phyloP scores from a whole-genome alignment of 169 alveolate genomes.

The Cryptosporidium baileyi region DNA sequence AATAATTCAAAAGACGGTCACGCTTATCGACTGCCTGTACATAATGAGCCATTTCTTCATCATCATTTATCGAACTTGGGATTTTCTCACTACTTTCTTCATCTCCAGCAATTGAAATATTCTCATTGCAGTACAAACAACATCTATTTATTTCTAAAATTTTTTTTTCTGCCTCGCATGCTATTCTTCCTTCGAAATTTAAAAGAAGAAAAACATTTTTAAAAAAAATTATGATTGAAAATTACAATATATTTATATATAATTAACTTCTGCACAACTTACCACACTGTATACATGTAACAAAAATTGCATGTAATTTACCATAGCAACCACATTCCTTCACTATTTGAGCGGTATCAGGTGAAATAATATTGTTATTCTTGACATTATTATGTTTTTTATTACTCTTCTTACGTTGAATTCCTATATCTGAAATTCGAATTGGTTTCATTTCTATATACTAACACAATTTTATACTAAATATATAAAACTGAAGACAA shows the following conservation, averaged over 20 bases:
- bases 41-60: constrained; percentile 51
- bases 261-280: neutral
- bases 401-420: neutral
- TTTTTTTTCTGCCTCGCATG: constrained; percentile 30
- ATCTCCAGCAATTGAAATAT: neutral
- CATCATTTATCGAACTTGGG: neutral
- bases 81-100: neutral
- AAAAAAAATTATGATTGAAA: too few relatives aligned
- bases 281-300: constrained; percentile 56
- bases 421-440: constrained; percentile 20
- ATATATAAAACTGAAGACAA: too few relatives aligned
- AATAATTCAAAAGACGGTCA: constrained; percentile 27
- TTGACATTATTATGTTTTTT: neutral
- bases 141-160: neutral
- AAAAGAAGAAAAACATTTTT: neutral
- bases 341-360: neutral
- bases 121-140: constrained; percentile 4
- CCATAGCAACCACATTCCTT: constrained; percentile 53
- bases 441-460: constrained; percentile 19
- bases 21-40: constrained; percentile 32
- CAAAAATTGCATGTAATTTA: constrained; percentile 22
- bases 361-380: neutral
- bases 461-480: too few relatives aligned
- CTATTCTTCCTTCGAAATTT: constrained; percentile 25
- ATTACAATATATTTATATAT: neutral